phyloP scores from a whole-genome alignment of 1,284 basidiomycete genomes.

The Athelia sp. region DNA sequence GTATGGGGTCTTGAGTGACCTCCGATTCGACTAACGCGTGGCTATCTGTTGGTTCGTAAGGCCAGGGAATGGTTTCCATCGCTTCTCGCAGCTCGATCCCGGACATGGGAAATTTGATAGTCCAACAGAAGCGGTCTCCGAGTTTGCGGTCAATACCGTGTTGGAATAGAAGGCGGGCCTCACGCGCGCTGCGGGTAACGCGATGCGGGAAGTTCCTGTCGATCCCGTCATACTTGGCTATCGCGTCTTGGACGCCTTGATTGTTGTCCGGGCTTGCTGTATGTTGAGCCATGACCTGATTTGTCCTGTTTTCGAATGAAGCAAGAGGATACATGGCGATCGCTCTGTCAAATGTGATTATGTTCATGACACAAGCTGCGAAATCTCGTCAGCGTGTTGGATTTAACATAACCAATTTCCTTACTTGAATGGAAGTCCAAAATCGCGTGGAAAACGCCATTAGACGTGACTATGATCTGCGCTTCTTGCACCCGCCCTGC shows the following conservation, averaged over 20 bases:
- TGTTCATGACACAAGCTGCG: constrained; percentile 23
- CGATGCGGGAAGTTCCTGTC: constrained; percentile 15
- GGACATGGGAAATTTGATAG: background rate
- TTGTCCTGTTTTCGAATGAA: constrained; percentile 19
- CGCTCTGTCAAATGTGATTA: constrained; percentile 19
- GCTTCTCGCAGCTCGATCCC: too few relatives aligned
- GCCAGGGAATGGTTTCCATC: too few relatives aligned
- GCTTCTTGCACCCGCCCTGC: too few relatives aligned
- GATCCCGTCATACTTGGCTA: constrained; percentile 20
- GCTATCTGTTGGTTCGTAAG: too few relatives aligned
- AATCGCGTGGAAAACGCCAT: background rate
- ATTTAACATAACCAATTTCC: background rate
- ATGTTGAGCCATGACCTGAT: constrained; percentile 7
- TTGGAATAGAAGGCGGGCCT: background rate
- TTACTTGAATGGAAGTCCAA: background rate
- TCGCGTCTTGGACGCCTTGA: constrained; percentile 3
- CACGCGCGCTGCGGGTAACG: background rate
- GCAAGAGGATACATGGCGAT: constrained; percentile 23
- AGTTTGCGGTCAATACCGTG: background rate
- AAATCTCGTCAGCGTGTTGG: too few relatives aligned
- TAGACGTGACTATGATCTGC: too few relatives aligned
- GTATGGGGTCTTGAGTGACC: too few relatives aligned
- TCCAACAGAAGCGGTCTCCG: background rate
- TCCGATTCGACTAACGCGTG: too few relatives aligned
- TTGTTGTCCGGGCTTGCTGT: constrained; percentile 5